These are phyloP conservation scores for Colletotrichum neosansevieriae DNA, from an alignment of 2,329 filamentous ascomycete genomes.

Conservation along the genomic window DNA sequence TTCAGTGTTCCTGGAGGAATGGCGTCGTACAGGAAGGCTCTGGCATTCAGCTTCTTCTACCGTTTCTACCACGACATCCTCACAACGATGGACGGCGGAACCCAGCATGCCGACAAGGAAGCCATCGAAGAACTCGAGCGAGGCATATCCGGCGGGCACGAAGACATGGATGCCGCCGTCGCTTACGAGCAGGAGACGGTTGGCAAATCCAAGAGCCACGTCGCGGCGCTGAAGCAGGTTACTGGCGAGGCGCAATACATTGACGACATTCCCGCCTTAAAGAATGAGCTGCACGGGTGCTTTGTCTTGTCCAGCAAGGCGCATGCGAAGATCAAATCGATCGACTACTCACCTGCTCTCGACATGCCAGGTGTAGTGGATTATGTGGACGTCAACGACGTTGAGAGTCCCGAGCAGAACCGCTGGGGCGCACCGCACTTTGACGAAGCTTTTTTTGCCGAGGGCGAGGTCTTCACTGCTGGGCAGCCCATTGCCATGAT, in stretches of 20 bases:
- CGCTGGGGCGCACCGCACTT: constrained; percentile 87
- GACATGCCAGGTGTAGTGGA: constrained; percentile 88
- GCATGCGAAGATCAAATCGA: constrained; percentile 83
- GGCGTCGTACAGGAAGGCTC: constrained; percentile 92
- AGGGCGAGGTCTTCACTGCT: constrained; percentile 88
- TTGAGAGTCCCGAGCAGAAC: constrained; percentile 84
- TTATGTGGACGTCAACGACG: constrained; percentile 84
- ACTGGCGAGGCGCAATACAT: constrained; percentile 97
- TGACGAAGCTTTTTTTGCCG: constrained; percentile 92
- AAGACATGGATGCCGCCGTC: constrained; percentile 79
- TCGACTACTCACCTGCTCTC: constrained; percentile 81
- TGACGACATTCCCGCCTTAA: constrained; percentile 88
- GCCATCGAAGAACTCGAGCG: constrained; percentile 88
- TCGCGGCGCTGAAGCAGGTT: constrained; percentile 92
- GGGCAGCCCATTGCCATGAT: constrained; percentile 95
- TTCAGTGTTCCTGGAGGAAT: constrained; percentile 97
- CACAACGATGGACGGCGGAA: constrained; percentile 65
- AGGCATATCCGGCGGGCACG: constrained; percentile 81
- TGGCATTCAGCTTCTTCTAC: constrained; percentile 96
- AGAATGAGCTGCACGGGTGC: constrained; percentile 90
- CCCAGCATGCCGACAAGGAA: constrained; percentile 72
- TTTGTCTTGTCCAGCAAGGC: constrained; percentile 90
- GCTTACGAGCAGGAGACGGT: constrained; percentile 87
- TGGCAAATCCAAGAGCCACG: constrained; percentile 86
- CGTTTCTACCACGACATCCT: constrained; percentile 94